phyloP scores from a whole-genome alignment of 2,329 filamentous ascomycete species.

The Rhexocercosporidium sp. region DNA sequence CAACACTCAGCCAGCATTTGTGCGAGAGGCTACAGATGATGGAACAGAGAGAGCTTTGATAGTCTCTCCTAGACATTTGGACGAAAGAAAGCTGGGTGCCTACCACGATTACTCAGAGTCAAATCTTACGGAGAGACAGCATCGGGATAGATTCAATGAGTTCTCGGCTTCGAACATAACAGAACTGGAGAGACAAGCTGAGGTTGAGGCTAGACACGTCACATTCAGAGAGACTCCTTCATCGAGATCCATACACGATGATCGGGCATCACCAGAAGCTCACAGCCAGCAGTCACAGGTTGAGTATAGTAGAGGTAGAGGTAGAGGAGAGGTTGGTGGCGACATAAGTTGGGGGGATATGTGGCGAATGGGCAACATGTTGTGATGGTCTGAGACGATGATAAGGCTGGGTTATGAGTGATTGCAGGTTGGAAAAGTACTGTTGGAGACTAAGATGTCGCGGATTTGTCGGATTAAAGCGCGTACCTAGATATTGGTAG shows the following conservation, averaged over 20 bases:
- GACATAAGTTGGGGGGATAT: background rate
- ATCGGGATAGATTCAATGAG: background rate
- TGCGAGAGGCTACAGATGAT: slow-evolving; percentile 7
- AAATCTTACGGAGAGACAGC: background rate
- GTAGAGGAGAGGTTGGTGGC: background rate
- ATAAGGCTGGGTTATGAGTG: background rate
- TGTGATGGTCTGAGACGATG: background rate
- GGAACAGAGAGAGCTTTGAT: slow-evolving; percentile 13
- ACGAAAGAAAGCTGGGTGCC: background rate
- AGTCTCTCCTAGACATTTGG: background rate
- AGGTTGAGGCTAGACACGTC: slow-evolving; percentile 21
- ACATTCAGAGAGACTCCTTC: slow-evolving; percentile 21
- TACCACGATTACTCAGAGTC: background rate
- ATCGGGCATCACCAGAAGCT: background rate
- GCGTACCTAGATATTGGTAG: background rate
- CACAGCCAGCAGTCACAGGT: background rate
- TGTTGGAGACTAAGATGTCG: background rate
- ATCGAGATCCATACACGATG: background rate
- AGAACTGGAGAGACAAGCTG: slow-evolving; percentile 15
- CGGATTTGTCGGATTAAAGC: background rate
- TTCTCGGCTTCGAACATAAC: slow-evolving; percentile 10
- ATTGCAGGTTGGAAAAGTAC: background rate
- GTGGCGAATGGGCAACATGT: background rate
- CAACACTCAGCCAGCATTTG: slow-evolving; percentile 12
- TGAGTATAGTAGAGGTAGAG: background rate